These are phyloP conservation scores for Nicotiana knightiana DNA, from an alignment of 257 asterid species.

Conservation along the genomic window DNA sequence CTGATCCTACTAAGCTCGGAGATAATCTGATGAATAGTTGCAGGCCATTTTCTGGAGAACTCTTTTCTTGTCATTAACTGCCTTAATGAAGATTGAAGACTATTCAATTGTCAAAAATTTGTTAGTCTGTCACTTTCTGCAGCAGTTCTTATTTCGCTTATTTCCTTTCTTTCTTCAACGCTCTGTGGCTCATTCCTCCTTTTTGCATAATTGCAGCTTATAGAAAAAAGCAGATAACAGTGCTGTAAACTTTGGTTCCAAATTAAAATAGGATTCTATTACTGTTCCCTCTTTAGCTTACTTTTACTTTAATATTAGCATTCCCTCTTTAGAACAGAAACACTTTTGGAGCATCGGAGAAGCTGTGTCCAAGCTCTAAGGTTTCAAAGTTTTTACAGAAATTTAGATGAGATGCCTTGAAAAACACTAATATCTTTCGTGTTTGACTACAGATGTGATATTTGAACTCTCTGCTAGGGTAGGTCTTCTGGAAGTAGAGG, in stretches of 20 bases:
- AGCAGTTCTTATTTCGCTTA: not conserved
- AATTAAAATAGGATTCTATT: not conserved
- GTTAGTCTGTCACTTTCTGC: not conserved
- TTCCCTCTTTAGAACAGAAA: not conserved
- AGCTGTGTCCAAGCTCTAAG: not conserved
- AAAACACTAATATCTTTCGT: not conserved
- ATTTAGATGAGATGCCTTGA: not conserved
- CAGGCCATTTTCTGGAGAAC: not conserved
- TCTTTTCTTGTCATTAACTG: not conserved
- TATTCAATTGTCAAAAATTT: not conserved
- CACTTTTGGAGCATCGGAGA: not conserved
- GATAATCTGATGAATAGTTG: not conserved
- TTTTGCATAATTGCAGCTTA: not conserved
- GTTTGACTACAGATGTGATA: not conserved
- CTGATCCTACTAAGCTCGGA: not conserved
- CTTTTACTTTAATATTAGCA: not conserved
- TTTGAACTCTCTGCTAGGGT: not conserved
- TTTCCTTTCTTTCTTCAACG: not conserved
- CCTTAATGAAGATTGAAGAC: not conserved
- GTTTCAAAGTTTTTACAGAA: not conserved
- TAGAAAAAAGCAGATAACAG: not conserved
- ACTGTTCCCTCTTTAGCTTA: not conserved
- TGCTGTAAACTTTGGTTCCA: not conserved
- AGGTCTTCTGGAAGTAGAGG: not conserved
- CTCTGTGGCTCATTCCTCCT: not conserved